Evolutionary conservation across 2,329 filamentous ascomycete genomes (phyloP), one percentile per base, ranked within the genome.

Genomic region (Penicillium crustosum): DNA sequence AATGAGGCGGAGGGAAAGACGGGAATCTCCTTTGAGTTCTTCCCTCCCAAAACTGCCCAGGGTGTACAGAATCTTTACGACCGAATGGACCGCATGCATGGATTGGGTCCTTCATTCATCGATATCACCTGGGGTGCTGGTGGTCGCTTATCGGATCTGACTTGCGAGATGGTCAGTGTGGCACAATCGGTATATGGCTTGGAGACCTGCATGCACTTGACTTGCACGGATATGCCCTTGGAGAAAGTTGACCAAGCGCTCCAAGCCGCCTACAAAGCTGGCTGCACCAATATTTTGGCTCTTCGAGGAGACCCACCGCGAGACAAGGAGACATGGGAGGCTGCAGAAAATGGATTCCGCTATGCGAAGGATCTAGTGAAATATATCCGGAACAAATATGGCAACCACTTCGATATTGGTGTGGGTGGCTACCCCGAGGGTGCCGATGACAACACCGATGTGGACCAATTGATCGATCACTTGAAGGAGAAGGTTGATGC

Each of bases 61-160:
- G 94, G 94, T 83, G 93, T 99, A 13, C 94, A 99, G 80, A 99
- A 99, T 76, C 87, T 99, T 58, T 99, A 99, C 82, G 94, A 99
- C 69, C 91, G 94, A 68, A 97, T 99, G 90, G 94, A 99, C 78
- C 92, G 93, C 78, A 99, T 99, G 94, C 92, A 96, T 77, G 86
- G 89, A 70, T 86, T 95, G 63, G 94, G 92, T 2, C 94, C 93
- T 63, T 89, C 93, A 71, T 99, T 99, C 81, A 92, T 99, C 75
- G 94, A 99, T 77, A 89, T 99, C 71, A 99, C 94, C 62, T 99
- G 94, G 94, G 95, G 95, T 63, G 94, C 94, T 52, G 94, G 94
- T 66, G 94, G 94, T 48, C 88, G 90, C 65, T 86, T 94, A 67
- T 94, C 93, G 55, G 89, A 96, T 72, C 80, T 99, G 69, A 99